Evolutionary conservation across 2,329 filamentous ascomycete genomes (phyloP).

Genomic region (Chaetomiaceae sp.): DNA sequence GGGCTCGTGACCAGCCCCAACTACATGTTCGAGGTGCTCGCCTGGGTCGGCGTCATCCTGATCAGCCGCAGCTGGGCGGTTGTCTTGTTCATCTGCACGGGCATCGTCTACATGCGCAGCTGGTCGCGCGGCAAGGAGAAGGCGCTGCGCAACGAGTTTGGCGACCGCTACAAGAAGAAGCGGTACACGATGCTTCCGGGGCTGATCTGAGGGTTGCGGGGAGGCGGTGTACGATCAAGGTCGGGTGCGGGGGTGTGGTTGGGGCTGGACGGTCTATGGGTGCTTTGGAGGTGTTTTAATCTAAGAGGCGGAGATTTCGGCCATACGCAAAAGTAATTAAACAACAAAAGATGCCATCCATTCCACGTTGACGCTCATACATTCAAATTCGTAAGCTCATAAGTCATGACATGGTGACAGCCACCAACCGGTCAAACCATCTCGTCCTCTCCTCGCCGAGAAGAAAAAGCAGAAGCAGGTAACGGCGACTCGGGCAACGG

Average conservation of each 20-base stretch:
- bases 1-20: slow-evolving; percentile 89
- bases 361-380: no score
- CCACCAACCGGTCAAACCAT: no score
- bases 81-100: slow-evolving; percentile 68
- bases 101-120: slow-evolving; percentile 70
- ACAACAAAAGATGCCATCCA: no score
- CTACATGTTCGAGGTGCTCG: slow-evolving; percentile 87
- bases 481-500: slow-evolving; percentile 17
- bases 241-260: no score
- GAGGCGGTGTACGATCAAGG: slow-evolving; percentile 1
- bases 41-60: slow-evolving; percentile 79
- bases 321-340: no score
- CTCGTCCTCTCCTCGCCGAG: no score
- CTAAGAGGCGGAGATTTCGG: no score
- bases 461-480: no score
- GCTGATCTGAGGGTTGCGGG: slow-evolving; percentile 50
- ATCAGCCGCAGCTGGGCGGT: slow-evolving; percentile 76
- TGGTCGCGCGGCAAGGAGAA: slow-evolving; percentile 94
- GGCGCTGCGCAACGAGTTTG: slow-evolving; percentile 85
- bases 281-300: no score
- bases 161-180: slow-evolving; percentile 95
- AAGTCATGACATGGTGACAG: no score
- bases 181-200: slow-evolving; percentile 76
- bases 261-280: no score
- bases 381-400: no score